A percentile compares a stretch with the other conserved stretches of the same genome.
Conservation (phyloP, 116 monocot genomes). For the Iris pallida region DNA sequence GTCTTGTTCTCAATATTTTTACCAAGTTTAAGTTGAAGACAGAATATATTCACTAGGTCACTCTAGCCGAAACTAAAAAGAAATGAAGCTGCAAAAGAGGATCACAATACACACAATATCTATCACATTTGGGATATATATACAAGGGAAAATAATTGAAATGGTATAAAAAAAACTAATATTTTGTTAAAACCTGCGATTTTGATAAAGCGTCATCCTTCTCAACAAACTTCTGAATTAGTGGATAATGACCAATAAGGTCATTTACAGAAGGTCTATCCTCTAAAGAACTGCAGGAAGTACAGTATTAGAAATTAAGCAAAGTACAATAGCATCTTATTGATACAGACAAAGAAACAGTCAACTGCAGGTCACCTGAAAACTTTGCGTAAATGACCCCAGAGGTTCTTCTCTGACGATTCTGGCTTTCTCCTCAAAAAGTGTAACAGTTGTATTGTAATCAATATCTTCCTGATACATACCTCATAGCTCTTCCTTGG, state of each 20-base stretch:
- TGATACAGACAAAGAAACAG: neutral
- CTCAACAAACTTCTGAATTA: conserved; percentile 33
- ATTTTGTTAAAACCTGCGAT: conserved; percentile 31
- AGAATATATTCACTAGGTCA: too few relatives aligned
- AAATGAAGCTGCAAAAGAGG: too few relatives aligned
- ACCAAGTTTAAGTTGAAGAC: too few relatives aligned
- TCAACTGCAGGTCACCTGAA: conserved; percentile 34
- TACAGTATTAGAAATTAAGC: too few relatives aligned
- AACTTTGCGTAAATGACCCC: conserved; percentile 43
- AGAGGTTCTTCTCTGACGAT: conserved; percentile 46
- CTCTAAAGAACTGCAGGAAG: conserved; percentile 62
- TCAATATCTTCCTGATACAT: conserved; percentile 35
- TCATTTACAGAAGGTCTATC: conserved; percentile 41
- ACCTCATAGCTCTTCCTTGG: conserved; percentile 46
- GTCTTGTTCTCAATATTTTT: too few relatives aligned
- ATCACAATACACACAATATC: too few relatives aligned
- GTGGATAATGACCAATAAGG: conserved; percentile 28
- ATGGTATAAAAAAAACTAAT: too few relatives aligned
- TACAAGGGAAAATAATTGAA: too few relatives aligned
- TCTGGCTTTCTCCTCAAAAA: conserved; percentile 42
- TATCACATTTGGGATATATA: too few relatives aligned
- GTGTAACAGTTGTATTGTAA: conserved; percentile 50
- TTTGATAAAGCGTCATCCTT: conserved; percentile 43
- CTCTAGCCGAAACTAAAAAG: too few relatives aligned
- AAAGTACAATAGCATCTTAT: neutral